phyloP scores from a whole-genome alignment of 108 stramenopile species.

The Cylindrotheca fusiformis region DNA sequence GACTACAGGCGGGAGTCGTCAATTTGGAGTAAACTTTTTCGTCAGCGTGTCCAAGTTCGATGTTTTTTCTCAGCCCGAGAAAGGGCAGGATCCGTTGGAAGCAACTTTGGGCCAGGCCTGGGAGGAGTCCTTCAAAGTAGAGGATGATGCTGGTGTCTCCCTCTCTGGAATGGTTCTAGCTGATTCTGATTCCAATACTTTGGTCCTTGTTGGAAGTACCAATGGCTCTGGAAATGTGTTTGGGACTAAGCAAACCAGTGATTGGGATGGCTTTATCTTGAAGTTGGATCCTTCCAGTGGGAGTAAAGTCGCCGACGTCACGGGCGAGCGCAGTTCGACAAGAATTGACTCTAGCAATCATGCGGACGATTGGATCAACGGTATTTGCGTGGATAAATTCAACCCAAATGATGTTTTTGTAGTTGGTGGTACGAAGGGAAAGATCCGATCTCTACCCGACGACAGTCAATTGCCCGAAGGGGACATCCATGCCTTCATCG shows the following conservation, averaged over 20 bases:
- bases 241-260: slow-evolving; percentile 11
- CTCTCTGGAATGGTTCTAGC: slow-evolving; percentile 21
- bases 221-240: slow-evolving; percentile 19
- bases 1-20: slow-evolving; percentile 10
- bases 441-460: slow-evolving; percentile 10
- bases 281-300: slow-evolving; percentile 32
- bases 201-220: slow-evolving; percentile 45
- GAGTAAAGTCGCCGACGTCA: not conserved
- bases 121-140: not conserved
- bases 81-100: not conserved
- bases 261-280: slow-evolving; percentile 45
- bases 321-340: slow-evolving; percentile 7
- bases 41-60: slow-evolving; percentile 5
- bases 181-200: slow-evolving; percentile 11
- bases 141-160: slow-evolving; percentile 1
- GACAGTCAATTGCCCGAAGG: slow-evolving; percentile 22
- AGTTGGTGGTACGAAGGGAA: slow-evolving; percentile 35
- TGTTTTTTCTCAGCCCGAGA: slow-evolving; percentile 1
- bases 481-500: slow-evolving; percentile 18
- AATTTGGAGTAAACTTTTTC: slow-evolving; percentile 20
- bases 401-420: slow-evolving; percentile 33
- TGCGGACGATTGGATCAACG: slow-evolving; percentile 30
- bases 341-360: slow-evolving; percentile 25
- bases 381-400: slow-evolving; percentile 28
- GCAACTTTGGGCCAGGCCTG: slow-evolving; percentile 4